Conservation (phyloP, 208 protist genomes). For the Porcisia hertigi region DNA sequence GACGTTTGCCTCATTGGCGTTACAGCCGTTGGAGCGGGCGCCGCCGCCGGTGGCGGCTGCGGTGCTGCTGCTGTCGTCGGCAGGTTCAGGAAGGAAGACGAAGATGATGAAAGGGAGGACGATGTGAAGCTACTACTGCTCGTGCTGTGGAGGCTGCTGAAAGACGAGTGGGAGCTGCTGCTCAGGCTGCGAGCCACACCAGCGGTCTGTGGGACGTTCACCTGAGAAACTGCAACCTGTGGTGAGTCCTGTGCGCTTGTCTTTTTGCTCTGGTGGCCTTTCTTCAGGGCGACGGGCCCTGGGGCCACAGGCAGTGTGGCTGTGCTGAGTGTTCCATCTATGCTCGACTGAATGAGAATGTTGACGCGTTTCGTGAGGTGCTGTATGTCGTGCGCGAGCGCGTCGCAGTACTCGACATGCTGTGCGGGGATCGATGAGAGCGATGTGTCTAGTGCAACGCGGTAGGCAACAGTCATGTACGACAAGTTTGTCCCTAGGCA, state of each 20-base stretch:
- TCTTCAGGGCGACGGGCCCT: background rate
- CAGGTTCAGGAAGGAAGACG: slow-evolving; percentile 5
- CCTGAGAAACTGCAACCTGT: background rate
- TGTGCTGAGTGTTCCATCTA: slow-evolving; percentile 54
- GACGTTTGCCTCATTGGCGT: background rate
- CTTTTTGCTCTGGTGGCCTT: background rate
- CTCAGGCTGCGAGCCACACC: slow-evolving; percentile 7
- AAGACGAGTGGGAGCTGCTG: slow-evolving; percentile 26
- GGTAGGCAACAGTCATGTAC: slow-evolving; percentile 67
- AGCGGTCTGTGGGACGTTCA: background rate
- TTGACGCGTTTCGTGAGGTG: slow-evolving; percentile 68
- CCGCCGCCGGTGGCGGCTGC: background rate
- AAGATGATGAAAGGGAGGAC: background rate
- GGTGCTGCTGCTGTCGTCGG: slow-evolving; percentile 1
- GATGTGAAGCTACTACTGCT: slow-evolving; percentile 28
- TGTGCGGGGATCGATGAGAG: slow-evolving; percentile 53
- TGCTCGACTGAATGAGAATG: slow-evolving; percentile 78
- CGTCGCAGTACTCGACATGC: slow-evolving; percentile 65
- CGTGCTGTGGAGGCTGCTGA: slow-evolving; percentile 14
- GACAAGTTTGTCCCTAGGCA: slow-evolving; percentile 69
- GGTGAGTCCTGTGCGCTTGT: background rate
- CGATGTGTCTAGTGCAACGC: slow-evolving; percentile 49
- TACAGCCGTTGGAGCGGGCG: background rate
- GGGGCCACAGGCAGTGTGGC: slow-evolving; percentile 8
- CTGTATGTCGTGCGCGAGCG: slow-evolving; percentile 54